A percentile compares a stretch with the other conserved stretches of the same genome.
Conservation (phyloP, 2,329 filamentous ascomycete genomes). For the Daldinia sp. region DNA sequence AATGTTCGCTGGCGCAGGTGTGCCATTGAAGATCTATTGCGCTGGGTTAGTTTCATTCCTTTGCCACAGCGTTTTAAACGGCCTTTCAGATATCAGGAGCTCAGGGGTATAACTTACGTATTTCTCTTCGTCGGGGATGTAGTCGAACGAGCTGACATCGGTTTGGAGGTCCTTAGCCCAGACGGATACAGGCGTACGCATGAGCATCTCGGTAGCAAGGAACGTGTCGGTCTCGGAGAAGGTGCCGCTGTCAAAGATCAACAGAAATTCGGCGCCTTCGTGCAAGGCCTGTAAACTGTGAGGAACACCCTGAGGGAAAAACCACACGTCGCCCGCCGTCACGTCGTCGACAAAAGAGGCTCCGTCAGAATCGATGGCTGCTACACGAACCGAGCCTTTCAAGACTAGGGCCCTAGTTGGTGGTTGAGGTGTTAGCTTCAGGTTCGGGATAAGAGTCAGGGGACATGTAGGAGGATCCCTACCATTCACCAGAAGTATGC, state of each 20-base stretch:
- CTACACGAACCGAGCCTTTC: slow-evolving; percentile 65
- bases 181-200: slow-evolving; percentile 64
- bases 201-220: slow-evolving; percentile 66
- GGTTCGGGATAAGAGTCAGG: background rate
- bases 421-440: slow-evolving; percentile 23
- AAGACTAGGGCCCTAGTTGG: slow-evolving; percentile 58
- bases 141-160: slow-evolving; percentile 60
- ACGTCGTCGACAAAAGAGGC: slow-evolving; percentile 62
- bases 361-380: slow-evolving; percentile 65
- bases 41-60: slow-evolving; percentile 10
- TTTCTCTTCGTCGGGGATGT: slow-evolving; percentile 61
- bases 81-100: background rate
- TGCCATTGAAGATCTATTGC: slow-evolving; percentile 63
- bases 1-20: slow-evolving; percentile 59
- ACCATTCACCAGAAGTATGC: slow-evolving; percentile 61
- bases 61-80: background rate
- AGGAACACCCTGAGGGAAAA: slow-evolving; percentile 63
- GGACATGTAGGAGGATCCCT: background rate
- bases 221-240: slow-evolving; percentile 72
- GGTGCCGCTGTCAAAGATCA: slow-evolving; percentile 69
- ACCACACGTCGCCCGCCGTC: slow-evolving; percentile 66
- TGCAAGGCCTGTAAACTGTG: slow-evolving; percentile 68
- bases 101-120: slow-evolving; percentile 52
- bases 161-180: slow-evolving; percentile 67
- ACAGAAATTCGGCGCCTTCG: slow-evolving; percentile 68